Base-by-base conservation (phyloP, 83 land plant species). In the Isoetes engelmannii region DNA sequence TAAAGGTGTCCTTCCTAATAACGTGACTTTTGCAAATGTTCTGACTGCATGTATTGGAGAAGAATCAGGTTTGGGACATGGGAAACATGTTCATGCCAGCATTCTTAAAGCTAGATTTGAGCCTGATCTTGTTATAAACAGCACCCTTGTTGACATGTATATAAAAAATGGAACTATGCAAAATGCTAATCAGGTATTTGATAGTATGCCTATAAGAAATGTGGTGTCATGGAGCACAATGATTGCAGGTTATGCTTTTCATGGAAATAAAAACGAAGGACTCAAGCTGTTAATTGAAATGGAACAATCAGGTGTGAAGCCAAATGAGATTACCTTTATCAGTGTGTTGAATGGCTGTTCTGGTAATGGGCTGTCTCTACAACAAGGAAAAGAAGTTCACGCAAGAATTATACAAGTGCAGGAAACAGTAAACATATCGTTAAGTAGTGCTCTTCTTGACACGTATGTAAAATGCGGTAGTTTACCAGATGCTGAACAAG, bases 141-240 rank as follows among this genome's bases (percentile, higher is more conserved):
- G 53, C 53, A 7, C 10, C 12, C 53, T 49, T 7, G 12, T 49
- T 49, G 53, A 49, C 53, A 49, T 49, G 53, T 49, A 49, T 12
- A 49, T 7, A 49, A 49, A 49, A 49, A 7, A 12, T 49, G 53
- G 53, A 7, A 7, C 7, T 7, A 7, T 49, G 12, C 53, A 49
- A 7, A 12, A 49, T 49, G 53, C 53, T 7, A 49, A 12, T 12
- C 53, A 12, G 53, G 12, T 49, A 7, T 49, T 49, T 12, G 12
- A 49, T 49, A 12, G 12, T 49, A 49, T 49, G 53, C 53, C 53
- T 7, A 7, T 49, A 49, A 7, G 53, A 7, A 12, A 49, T 49
- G 53, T 49, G 53, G 53, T 49, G 53, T 7, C 53, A 7, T 49
- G 53, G 53, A 49, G 53, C 12, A 49, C 53, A 49, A 49, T 49